Evolutionary conservation across 2,329 filamentous ascomycete genomes (phyloP), one percentile per base, ranked within the genome.

Genomic region (Stagonosporopsis rhizophila): DNA sequence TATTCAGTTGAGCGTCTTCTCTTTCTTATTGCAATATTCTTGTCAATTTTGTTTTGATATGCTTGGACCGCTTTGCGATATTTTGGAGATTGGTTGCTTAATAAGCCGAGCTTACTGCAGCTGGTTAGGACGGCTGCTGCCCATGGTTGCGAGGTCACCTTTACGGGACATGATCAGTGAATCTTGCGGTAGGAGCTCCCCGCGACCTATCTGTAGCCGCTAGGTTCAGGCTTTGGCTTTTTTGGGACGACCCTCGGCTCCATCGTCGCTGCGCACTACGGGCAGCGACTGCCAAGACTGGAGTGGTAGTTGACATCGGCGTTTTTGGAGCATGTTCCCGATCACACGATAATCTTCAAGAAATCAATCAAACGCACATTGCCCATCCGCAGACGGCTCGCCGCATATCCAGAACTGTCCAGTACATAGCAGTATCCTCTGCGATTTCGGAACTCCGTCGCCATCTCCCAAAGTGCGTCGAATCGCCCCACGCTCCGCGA

Each of bases 391-490:
- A 42, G n/a, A 23, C 41, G 15, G 27, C 17, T 12, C 6, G 15
- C 22, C 12, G 15, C 12, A 27, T 15, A 7, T 0, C 32, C 9
- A 7, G 15, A 42, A 12, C 40, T 37, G 34, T 5, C 14, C n/a
- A 11, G 12, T 20, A 19, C 15, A n/a, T 6, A 40, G 25, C 27
- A 7, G 17, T 28, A 28, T 14, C 37, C 22, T 17, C 35, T 35
- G 46, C 46, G 40, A 40, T 23, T 41, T 30, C 35, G 6, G 20
- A 14, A 35, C 12, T 23, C 39, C 20, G 4, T n/a, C 6, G 20
- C 20, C 40, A 40, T 47, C 39, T 25, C 48, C 56, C 44, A 59
- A 53, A 48, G 52, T 68, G 65, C 59, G 58, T 56, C 49, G 60
- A 46, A 30, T 60, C 56, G 52, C 57, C 56, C 59, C 35, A 46